A percentile compares a stretch with the other conserved stretches of the same genome.
phyloP scores from a whole-genome alignment of 495 filamentous ascomycete species.

The Talaromyces thailandensis region DNA sequence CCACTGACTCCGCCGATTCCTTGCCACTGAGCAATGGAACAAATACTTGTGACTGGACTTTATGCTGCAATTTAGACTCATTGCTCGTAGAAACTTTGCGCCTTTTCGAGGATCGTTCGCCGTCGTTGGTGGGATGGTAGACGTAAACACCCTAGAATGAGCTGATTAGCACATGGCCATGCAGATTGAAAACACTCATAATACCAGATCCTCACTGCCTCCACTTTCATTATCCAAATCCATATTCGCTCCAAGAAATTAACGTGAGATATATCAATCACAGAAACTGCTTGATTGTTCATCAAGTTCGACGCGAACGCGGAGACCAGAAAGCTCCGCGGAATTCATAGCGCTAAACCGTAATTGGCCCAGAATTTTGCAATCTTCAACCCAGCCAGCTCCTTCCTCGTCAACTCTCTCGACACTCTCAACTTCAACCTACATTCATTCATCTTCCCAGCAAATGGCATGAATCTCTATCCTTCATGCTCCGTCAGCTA shows the following conservation, averaged over 20 bases:
- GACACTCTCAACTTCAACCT: not conserved
- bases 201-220: constrained; percentile 42
- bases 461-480: constrained; percentile 22
- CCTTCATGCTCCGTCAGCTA: constrained; percentile 41
- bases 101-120: constrained; percentile 53
- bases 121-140: constrained; percentile 42
- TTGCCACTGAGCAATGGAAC: constrained; percentile 53
- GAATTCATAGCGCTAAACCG: constrained; percentile 26
- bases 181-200: not conserved
- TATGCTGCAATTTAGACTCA: constrained; percentile 13
- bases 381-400: not conserved
- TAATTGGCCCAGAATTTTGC: constrained; percentile 15
- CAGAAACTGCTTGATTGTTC: constrained; percentile 9
- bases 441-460: not conserved
- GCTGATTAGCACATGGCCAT: not conserved
- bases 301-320: constrained; percentile 1
- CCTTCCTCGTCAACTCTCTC: not conserved
- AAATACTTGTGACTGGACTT: constrained; percentile 31
- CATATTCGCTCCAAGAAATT: constrained; percentile 8
- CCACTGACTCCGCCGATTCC: constrained; percentile 43
- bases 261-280: not conserved
- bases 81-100: constrained; percentile 40
- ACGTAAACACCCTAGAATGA: constrained; percentile 49
- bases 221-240: constrained; percentile 18
- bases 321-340: constrained; percentile 7